Conservation (phyloP, 2,329 filamentous ascomycete species). For the Talaromyces islandicus region DNA sequence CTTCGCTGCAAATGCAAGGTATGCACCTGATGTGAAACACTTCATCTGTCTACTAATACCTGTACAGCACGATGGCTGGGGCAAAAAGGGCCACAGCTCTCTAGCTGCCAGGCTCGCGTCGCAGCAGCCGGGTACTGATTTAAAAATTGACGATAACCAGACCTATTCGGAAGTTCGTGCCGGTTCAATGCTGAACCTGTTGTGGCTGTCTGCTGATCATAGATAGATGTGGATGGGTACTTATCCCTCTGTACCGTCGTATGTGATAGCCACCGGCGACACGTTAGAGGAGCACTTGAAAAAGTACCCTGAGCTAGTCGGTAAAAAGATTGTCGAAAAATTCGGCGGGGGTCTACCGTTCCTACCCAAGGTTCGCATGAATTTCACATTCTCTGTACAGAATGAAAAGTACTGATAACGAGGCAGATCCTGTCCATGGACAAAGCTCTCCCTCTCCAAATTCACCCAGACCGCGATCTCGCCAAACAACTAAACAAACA, state of each 20-base stretch:
- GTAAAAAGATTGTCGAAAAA: conserved; percentile 54
- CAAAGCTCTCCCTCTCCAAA: conserved; percentile 68
- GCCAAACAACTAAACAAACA: conserved; percentile 58
- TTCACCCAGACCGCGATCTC: conserved; percentile 66
- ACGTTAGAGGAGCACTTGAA: conserved; percentile 60
- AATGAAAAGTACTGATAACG: neutral
- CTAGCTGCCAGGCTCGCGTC: conserved; percentile 60
- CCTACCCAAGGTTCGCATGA: conserved; percentile 55
- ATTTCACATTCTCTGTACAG: too few relatives aligned
- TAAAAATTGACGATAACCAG: conserved; percentile 59
- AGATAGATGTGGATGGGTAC: conserved; percentile 68
- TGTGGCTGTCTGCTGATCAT: neutral
- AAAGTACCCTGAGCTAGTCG: conserved; percentile 58
- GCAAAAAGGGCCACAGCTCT: conserved; percentile 60
- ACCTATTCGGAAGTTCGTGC: conserved; percentile 54
- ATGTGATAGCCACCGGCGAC: conserved; percentile 57
- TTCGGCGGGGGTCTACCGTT: conserved; percentile 64
- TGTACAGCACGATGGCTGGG: conserved; percentile 62
- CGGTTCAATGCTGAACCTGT: neutral
- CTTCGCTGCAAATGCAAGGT: conserved; percentile 23
- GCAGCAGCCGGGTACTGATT: conserved; percentile 57
- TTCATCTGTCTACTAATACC: neutral
- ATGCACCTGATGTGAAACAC: neutral
- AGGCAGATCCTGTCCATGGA: conserved; percentile 64
- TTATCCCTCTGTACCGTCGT: conserved; percentile 64